These are phyloP conservation scores for Calonectria pseudoreteaudii DNA, from an alignment of 2,329 filamentous ascomycete genomes.

Conservation along the genomic window DNA sequence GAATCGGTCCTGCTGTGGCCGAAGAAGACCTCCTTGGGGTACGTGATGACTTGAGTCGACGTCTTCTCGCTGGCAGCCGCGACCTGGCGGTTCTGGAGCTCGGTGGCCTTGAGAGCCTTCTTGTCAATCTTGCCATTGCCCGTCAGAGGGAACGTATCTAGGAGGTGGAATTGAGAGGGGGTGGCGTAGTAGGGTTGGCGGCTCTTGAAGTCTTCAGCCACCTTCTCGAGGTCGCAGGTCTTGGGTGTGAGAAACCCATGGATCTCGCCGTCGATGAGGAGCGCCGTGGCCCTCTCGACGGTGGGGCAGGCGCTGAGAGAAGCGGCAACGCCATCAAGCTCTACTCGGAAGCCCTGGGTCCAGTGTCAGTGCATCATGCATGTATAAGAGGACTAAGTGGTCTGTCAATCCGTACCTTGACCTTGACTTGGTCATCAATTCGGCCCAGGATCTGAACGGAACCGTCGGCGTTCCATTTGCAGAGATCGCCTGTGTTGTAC, in stretches of 20 bases:
- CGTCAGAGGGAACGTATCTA: slow-evolving; percentile 61
- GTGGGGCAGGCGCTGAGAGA: slow-evolving; percentile 58
- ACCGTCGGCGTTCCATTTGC: slow-evolving; percentile 64
- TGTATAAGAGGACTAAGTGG: too few relatives aligned
- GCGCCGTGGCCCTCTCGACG: slow-evolving; percentile 59
- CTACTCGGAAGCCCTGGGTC: slow-evolving; percentile 66
- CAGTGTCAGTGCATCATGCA: neutral
- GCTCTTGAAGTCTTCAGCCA: slow-evolving; percentile 54
- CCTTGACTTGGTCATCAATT: slow-evolving; percentile 70
- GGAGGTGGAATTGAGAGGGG: slow-evolving; percentile 57
- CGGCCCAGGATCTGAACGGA: slow-evolving; percentile 67
- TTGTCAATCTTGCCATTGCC: slow-evolving; percentile 69
- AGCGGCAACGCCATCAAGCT: slow-evolving; percentile 67
- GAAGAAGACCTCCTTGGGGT: slow-evolving; percentile 28
- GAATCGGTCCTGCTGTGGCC: slow-evolving; percentile 39
- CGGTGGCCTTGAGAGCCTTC: slow-evolving; percentile 48
- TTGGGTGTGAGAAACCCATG: slow-evolving; percentile 61
- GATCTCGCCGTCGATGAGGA: slow-evolving; percentile 60
- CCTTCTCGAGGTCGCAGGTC: slow-evolving; percentile 47
- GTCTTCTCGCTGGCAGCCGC: neutral
- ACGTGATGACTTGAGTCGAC: neutral
- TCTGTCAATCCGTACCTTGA: slow-evolving; percentile 55
- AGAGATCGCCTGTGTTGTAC: slow-evolving; percentile 72
- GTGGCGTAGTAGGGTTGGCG: slow-evolving; percentile 67
- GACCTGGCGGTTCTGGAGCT: neutral